Base-by-base conservation (phyloP, 352 stramenopile species). In the Pythium angustatum region DNA sequence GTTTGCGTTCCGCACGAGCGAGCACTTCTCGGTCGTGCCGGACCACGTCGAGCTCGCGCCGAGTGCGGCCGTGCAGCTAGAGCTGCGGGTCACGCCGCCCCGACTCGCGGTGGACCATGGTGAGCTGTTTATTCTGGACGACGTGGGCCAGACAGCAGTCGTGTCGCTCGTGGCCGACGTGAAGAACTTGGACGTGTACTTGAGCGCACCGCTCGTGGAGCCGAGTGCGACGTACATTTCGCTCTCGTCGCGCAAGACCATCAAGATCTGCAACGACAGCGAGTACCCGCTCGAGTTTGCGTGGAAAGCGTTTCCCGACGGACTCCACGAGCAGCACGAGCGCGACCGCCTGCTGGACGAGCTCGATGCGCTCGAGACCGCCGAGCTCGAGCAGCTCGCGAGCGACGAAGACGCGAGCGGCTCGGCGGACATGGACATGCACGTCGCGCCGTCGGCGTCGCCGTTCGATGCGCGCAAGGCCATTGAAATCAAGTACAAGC, bases 201-300 rank as follows among this genome's bases (percentile, higher is more conserved):
- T 99, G 51, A 95, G 87, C 45, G 77, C 87, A 41, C 88, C 85
- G 1, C 66, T 94, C 19, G 75, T 97, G 27, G 81, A 96, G 57
- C 71, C 97, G 1, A 90, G 76, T 21, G 78, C 93, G 7, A 89
- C 93, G 10, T 98, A 98, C 70, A 93, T 98, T 48, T 95, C 90
- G 33, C 76, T 99, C 14, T 86, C 76, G 30, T 98, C 93, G 30
- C 81, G 91, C 19, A 93, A 84, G 52, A 96, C 75, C 1, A 64
- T 98, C 59, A 96, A 96, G 59, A 96, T 99, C 55, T 91, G 80
- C 66, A 98, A 99, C 77, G 82, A 94, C 51, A 95, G 81, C 51
- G 95, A 98, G 54, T 86, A 90, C 55, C 90, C 92, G 0, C 82
- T 98, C 17, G 74, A 90, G 2, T 98, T 98, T 77, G 70, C 66